Base-by-base conservation (phyloP, 2,329 filamentous ascomycete genomes). In the Monosporascus sp. region DNA sequence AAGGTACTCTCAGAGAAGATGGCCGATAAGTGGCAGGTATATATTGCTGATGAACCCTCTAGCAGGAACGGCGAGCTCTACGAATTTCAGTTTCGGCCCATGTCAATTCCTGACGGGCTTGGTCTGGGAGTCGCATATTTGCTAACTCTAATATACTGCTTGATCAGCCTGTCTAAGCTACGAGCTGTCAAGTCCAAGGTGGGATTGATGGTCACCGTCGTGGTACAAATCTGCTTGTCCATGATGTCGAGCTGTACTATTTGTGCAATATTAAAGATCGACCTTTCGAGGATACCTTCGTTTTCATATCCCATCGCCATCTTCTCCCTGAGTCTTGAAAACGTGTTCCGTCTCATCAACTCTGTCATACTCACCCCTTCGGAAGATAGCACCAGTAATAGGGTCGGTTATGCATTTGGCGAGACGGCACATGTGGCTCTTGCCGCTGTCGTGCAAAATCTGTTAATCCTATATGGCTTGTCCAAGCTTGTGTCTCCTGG, bases 161-260 rank as follows among this genome's bases (percentile, higher is more conserved):
- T 87, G 31, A 70, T 81, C 59, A 88, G 81, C 58, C 72, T 93
- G 55, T 82, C 84, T 47, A 87, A 87, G 62, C 71, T 92, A 37
- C 80, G 83, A 52, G 88, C 88, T 17, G 81, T 93, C 64, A 91
- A 91, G 68, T 91, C 88, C 40, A 84, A 84, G 63, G 71, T 88
- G 43, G 89, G 89, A 35, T 74, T 93, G 50, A 84, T 90, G 48
- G 70, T 88, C 27, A 87, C 88, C 0, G 84, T 91, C 45, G 73
- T 87, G 55, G 79, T 78, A 0, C 88, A 93, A 71, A 85, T 89
- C 59, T 73, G 80, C 3, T 80, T 89, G 37, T 89, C 88, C 17
- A 85, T 91, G 62, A 78, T 89, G 70, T 89, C 88, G 4, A 91
- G 88, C 68, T 89, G 93, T 63, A 91, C 88, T 0, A 77, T 93